Base-by-base conservation (phyloP, 441 rosid genomes). In the Pelargonium fulgidum region DNA sequence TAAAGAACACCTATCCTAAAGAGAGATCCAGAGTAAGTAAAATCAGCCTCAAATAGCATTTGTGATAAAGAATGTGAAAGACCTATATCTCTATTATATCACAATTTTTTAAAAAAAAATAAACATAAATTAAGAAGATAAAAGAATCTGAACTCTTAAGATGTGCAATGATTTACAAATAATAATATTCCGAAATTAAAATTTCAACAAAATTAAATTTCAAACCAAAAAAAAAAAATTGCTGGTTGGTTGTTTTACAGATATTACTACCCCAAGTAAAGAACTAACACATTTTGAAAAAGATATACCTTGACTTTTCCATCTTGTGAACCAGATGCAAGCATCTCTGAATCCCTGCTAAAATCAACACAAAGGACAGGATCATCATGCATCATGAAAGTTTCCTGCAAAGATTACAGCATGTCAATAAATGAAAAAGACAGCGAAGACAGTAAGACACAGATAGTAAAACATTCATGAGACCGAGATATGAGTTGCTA, bases 321-420 rank as follows among this genome's bases (percentile, higher is more conserved):
- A 81, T 96, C 99, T 77, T 89, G 93, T 16, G 94, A 88, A 63
- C 97, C 97, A 65, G 96, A 96, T 17, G 96, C 96, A 80, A 93
- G 85, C 96, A 93, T 83, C 85, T 96, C 98, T 20, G 97, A 91
- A 72, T 95, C 99, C 85, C 90, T 86, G 82, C 99, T 95, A 80
- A 92, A 92, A 80, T 95, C 96, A 83, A 91, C 85, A 83, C 96
- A 92, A 65, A 96, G 93, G 75, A 89, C 94, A 68, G 96, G 91
- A 72, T 93, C 97, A 72, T 96, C 98, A 74, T 96, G 99, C 98
- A 93, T 91, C 98, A 96, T 96, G 83, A 93, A 93, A 71, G 91
- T 87, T 85, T 96, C 98, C 99, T 93, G 91, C 72, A 73, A 79
- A 77, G 68, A 78, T 42, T 59, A 75, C 14, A 65, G 29, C 3